Percentiles rank a stretch among this genome's conserved stretches.
Evolutionary conservation across 2,329 filamentous ascomycete genomes (phyloP).

Genomic region (Zymoseptoria passerinii): DNA sequence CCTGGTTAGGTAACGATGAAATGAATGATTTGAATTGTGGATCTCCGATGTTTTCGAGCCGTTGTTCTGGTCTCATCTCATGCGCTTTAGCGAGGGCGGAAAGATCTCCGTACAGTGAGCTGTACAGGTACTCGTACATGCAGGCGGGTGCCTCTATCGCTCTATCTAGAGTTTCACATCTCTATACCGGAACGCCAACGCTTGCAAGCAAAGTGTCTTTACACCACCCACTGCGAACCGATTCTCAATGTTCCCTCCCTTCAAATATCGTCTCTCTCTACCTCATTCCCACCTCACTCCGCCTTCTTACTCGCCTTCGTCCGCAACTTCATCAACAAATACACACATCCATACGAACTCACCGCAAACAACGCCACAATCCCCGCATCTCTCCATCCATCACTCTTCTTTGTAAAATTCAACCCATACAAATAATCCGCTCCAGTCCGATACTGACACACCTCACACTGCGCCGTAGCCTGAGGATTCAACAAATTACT

Average conservation of each 20-base stretch:
- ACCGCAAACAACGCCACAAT: conserved; percentile 49
- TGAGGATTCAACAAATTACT: conserved; percentile 50
- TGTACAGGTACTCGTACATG: too few relatives aligned
- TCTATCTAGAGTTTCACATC: too few relatives aligned
- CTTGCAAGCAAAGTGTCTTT: too few relatives aligned
- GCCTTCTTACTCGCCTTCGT: conserved; percentile 36
- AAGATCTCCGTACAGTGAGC: too few relatives aligned
- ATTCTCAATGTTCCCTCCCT: too few relatives aligned
- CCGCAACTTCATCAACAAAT: conserved; percentile 27
- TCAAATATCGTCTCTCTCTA: too few relatives aligned
- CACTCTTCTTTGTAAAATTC: conserved; percentile 52
- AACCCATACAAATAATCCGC: conserved; percentile 52
- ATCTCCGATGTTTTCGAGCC: too few relatives aligned
- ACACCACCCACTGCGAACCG: too few relatives aligned
- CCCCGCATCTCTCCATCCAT: conserved; percentile 58
- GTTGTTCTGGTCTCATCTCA: too few relatives aligned
- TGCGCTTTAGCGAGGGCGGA: too few relatives aligned
- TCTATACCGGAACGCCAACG: too few relatives aligned
- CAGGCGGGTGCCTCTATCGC: too few relatives aligned
- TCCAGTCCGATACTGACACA: conserved; percentile 52
- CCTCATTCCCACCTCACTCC: conserved; percentile 11
- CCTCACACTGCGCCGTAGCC: conserved; percentile 46
- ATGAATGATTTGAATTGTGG: background rate
- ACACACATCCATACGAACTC: conserved; percentile 4
- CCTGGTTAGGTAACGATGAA: background rate